Conservation (phyloP, 805 yeast genomes). For the Metschnikowia matae region DNA sequence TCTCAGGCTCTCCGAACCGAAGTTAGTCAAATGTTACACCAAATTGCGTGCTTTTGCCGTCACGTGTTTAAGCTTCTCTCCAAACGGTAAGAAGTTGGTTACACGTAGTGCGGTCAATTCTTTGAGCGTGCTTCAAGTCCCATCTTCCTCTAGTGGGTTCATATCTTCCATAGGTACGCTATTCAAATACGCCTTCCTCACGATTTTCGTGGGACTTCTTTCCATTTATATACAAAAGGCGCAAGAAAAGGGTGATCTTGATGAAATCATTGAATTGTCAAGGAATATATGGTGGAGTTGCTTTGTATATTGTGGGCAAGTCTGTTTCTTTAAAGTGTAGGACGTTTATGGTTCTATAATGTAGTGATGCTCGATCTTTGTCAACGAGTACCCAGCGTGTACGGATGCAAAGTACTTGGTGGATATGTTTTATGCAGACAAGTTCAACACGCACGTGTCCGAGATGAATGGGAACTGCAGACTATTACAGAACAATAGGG, state of each 20-base stretch:
- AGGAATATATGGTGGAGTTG: slow-evolving; percentile 18
- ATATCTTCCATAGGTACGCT: slow-evolving; percentile 34
- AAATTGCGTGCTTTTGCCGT: slow-evolving; percentile 76
- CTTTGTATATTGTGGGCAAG: too few species aligned
- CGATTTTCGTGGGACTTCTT: slow-evolving; percentile 28
- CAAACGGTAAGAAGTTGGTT: slow-evolving; percentile 62
- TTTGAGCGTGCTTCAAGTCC: slow-evolving; percentile 45
- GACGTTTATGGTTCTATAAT: too few species aligned
- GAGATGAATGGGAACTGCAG: too few species aligned
- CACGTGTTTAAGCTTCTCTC: slow-evolving; percentile 67
- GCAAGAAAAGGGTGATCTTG: slow-evolving; percentile 34
- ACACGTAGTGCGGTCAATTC: slow-evolving; percentile 76
- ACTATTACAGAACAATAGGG: too few species aligned
- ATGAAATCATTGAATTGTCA: slow-evolving; percentile 20
- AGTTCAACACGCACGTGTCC: too few species aligned
- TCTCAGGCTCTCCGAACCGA: slow-evolving; percentile 49
- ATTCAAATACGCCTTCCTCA: slow-evolving; percentile 30
- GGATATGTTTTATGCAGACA: too few species aligned
- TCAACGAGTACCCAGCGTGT: too few species aligned
- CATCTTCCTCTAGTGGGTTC: slow-evolving; percentile 10
- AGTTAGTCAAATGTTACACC: slow-evolving; percentile 45
- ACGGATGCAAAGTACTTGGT: too few species aligned
- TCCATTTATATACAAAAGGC: slow-evolving; percentile 34
- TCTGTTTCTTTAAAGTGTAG: too few species aligned
- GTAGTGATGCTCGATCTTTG: too few species aligned